Evolutionary conservation across 2,329 filamentous ascomycete species (phyloP).

Genomic region (Parafenestella ontariensis): DNA sequence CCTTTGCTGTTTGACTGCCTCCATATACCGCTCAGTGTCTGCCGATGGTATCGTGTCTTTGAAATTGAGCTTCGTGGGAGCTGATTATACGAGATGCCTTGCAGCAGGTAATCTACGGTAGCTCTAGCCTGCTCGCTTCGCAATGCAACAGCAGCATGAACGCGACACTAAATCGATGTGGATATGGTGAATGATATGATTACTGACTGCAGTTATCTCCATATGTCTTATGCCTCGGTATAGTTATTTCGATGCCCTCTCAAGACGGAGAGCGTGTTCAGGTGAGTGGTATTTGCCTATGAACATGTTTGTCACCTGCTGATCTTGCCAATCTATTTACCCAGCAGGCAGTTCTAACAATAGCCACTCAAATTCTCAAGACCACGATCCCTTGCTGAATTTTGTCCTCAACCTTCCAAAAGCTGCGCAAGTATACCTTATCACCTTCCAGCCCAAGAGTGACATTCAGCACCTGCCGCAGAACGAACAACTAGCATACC

Average conservation of each 20-base stretch:
- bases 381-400: background rate
- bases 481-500: constrained; percentile 3
- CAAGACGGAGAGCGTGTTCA: background rate
- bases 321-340: constrained; percentile 12
- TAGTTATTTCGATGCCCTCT: background rate
- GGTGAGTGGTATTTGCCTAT: background rate
- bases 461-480: background rate
- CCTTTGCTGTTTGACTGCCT: background rate
- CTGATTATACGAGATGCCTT: background rate
- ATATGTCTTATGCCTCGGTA: background rate
- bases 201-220: background rate
- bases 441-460: constrained; percentile 1
- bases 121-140: background rate
- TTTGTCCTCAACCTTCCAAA: background rate
- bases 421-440: background rate
- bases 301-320: background rate
- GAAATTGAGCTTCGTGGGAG: background rate
- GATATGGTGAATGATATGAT: background rate
- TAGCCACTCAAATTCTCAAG: constrained; percentile 1
- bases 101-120: background rate
- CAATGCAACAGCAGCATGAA: background rate
- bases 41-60: background rate
- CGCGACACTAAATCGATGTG: background rate
- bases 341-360: constrained; percentile 11
- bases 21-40: background rate